These are phyloP conservation scores for Trichomonascaceae sp. DNA, from an alignment of 1,139 yeast genomes.

Conservation along the genomic window DNA sequence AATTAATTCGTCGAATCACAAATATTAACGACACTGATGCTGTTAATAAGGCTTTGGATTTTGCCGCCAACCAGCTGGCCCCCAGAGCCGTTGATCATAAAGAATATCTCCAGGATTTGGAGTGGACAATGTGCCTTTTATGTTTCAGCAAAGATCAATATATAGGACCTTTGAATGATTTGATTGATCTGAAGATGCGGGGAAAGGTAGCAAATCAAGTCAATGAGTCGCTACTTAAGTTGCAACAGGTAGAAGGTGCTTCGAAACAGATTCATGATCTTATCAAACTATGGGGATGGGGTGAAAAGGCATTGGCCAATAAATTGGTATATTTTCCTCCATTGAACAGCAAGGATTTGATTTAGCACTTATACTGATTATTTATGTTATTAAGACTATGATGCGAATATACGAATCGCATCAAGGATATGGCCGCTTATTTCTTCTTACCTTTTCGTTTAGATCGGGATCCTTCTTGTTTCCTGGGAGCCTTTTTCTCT, in stretches of 20 bases:
- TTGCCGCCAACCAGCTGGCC: constrained; percentile 35
- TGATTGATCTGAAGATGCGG: constrained; percentile 32
- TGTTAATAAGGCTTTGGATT: constrained; percentile 33
- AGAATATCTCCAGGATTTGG: constrained; percentile 31
- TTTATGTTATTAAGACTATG: background rate
- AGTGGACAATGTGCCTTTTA: constrained; percentile 37
- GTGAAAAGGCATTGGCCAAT: constrained; percentile 25
- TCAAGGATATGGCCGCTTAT: background rate
- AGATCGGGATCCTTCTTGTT: background rate
- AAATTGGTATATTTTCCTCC: constrained; percentile 24
- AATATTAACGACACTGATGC: constrained; percentile 20
- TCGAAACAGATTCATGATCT: constrained; percentile 30
- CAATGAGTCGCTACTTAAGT: constrained; percentile 32
- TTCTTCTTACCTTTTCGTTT: background rate
- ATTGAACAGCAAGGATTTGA: constrained; percentile 19
- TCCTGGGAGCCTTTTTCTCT: background rate
- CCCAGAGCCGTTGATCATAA: constrained; percentile 32
- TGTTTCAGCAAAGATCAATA: constrained; percentile 34
- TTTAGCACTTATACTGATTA: constrained; percentile 7
- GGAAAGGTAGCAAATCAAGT: constrained; percentile 34
- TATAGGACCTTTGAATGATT: constrained; percentile 29
- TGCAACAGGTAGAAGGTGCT: constrained; percentile 31
- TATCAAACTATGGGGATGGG: constrained; percentile 34
- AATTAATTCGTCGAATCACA: constrained; percentile 32
- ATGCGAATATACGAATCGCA: background rate